Evolutionary conservation across 1,284 basidiomycete genomes (phyloP), one percentile per base, ranked within the genome.

Genomic region (Naganishia albida): DNA sequence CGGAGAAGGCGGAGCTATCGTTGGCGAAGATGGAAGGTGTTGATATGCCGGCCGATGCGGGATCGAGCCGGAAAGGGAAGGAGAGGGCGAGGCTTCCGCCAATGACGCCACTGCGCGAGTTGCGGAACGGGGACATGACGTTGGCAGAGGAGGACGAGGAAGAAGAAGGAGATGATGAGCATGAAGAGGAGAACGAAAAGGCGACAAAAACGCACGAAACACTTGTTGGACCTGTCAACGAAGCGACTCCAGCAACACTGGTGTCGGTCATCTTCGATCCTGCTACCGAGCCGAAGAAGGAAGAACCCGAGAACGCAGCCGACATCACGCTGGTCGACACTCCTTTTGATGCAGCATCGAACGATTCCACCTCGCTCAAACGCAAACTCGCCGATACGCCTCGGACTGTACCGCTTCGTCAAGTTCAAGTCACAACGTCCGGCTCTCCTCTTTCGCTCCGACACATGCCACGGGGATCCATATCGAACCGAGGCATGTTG

Each of bases 291-390:
- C 34, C 34, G 34, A 34, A 34, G 34, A 34, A 34, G 7, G 28
- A 20, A 50, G 26, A 51, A 49, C 20, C 28, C 30, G 26, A 48
- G 40, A 18, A 40, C 28, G 59, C 20, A 42, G 23, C 62, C 30
- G 18, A 77, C 60, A 67, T 66, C 20, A 77, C 76, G 2, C 65
- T 77, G 40, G 74, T 76, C 53, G 72, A 75, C 10, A 71, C 20
- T 53, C 44, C 20, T 40, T 62, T 65, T 56, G 67, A 63, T 28
- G 53, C 54, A 53, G 62, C 34, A 54, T 52, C 54, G 16, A 30
- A 50, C n/a, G 40, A 38, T 6, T 18, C 18, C 15, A 28, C 10
- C 7, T 12, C 53, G 23, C 25, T 18, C 23, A 55, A 55, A 55
- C 40, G 18, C n/a, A 55, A 44, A 28, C 16, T 39, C n/a, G 20